Conservation (phyloP, 78 protist species). For the Dictyostelium firmibasis region DNA sequence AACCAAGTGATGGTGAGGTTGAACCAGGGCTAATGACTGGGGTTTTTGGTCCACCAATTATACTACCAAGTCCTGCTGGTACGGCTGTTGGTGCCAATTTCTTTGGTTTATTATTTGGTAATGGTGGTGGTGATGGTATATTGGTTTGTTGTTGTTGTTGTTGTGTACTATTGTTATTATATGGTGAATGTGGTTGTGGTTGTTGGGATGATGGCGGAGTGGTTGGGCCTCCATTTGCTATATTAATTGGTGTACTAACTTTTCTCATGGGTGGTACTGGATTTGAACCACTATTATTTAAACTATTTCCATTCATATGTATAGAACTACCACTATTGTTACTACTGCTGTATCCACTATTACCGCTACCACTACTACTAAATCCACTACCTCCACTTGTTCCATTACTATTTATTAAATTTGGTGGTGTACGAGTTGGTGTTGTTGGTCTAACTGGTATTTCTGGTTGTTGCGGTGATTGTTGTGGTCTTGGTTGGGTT, state of each 20-base stretch:
- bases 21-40: not conserved
- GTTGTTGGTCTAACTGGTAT: not conserved
- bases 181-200: not conserved
- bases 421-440: slow-evolving; percentile 23
- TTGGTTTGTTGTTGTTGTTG: not conserved
- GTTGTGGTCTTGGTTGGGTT: slow-evolving; percentile 67
- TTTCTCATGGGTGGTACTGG: not conserved
- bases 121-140: slow-evolving; percentile 56
- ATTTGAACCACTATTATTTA: not conserved
- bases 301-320: slow-evolving; percentile 3
- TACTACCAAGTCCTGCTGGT: slow-evolving; percentile 34
- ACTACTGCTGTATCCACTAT: not conserved
- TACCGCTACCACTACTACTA: not conserved
- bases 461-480: not conserved
- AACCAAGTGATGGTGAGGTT: not conserved
- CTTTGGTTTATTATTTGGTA: slow-evolving; percentile 32
- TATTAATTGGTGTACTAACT: slow-evolving; percentile 19
- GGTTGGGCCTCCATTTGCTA: not conserved
- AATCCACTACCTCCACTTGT: not conserved
- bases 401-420: not conserved
- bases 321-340: not conserved
- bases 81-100: slow-evolving; percentile 51
- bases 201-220: not conserved
- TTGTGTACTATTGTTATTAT: slow-evolving; percentile 7
- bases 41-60: not conserved